Evolutionary conservation across 164 flowering plant genomes (phyloP), one percentile per base, ranked within the genome.

Genomic region (Piper betle): DNA sequence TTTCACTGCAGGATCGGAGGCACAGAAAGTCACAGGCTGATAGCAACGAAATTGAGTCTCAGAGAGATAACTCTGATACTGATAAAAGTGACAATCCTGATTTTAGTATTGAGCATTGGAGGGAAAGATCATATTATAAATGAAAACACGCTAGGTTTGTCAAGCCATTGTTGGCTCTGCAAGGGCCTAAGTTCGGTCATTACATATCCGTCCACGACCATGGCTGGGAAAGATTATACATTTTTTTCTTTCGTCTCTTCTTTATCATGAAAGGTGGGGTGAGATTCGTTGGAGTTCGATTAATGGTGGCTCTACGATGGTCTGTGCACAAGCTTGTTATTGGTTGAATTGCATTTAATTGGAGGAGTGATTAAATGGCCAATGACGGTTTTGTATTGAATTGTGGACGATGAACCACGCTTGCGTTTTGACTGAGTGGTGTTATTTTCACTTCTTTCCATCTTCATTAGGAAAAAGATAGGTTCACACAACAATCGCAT

Each of bases 41-140:
- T 16, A 81, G 84, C 76, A 60, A 65, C 69, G 98, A 91, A 66
- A 81, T 79, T 55, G 96, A 88, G 40, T 76, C 83, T 2, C 88
- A 82, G 53, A 79, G 61, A 69, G 92, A 85, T 37, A 80, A 69
- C 63, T 84, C 92, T 7, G 97, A 88, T 77, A 86, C 96, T 2
- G 97, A 91, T 37, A 72, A 65, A 62, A 88, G 96, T 52, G 96
- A 91, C 62, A 73, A 74, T 66, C 82, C 77, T 4, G 84, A 80
- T 52, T 73, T 81, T 25, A 82, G 80, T 67, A 75, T 77, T 50
- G 88, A 77, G 58, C 77, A 81, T 75, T 2, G 50, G 15, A 80
- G 77, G 55, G 70, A 66, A 66, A 65, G 60, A 55, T 65, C 58
- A 66, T 64, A 53, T 5, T 61, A 62, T n/a, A 40, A 53, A 57